Percentiles rank a stretch among this genome's conserved stretches.
phyloP scores from a whole-genome alignment of 345 rosid species.

The Melaleuca quinquenervia region DNA sequence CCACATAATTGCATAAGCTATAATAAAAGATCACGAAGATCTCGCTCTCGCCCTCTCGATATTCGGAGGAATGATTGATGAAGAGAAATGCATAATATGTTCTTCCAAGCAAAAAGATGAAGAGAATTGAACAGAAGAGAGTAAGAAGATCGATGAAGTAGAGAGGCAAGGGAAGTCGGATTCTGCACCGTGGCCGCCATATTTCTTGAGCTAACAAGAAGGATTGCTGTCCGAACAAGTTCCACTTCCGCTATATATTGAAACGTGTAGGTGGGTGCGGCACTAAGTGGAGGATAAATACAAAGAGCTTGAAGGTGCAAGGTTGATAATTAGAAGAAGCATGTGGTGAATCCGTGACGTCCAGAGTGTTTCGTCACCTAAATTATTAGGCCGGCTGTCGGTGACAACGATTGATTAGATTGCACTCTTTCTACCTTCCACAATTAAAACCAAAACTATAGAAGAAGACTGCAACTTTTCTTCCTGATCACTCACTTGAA shows the following conservation, averaged over 20 bases:
- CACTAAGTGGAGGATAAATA: background rate
- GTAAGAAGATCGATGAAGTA: background rate
- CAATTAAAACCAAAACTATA: background rate
- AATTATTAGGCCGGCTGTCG: background rate
- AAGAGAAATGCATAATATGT: background rate
- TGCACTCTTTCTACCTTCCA: background rate
- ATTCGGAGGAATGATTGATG: background rate
- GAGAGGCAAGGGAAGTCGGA: background rate
- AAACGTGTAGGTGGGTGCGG: background rate
- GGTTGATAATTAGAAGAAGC: background rate
- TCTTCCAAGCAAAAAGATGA: background rate
- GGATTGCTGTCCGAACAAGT: background rate
- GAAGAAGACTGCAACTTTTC: background rate
- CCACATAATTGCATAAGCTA: background rate
- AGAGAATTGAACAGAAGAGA: background rate
- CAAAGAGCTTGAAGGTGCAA: background rate
- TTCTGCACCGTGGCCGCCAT: background rate
- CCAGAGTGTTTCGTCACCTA: background rate
- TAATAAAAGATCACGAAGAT: background rate
- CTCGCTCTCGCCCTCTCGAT: background rate
- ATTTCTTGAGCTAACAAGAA: background rate
- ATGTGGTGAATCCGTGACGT: background rate
- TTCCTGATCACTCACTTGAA: background rate
- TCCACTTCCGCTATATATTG: background rate
- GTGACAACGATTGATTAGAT: background rate